A percentile compares a stretch with the other conserved stretches of the same genome.
Conservation (phyloP, 2,329 filamentous ascomycete species). For the Scedosporium minutisporum region DNA sequence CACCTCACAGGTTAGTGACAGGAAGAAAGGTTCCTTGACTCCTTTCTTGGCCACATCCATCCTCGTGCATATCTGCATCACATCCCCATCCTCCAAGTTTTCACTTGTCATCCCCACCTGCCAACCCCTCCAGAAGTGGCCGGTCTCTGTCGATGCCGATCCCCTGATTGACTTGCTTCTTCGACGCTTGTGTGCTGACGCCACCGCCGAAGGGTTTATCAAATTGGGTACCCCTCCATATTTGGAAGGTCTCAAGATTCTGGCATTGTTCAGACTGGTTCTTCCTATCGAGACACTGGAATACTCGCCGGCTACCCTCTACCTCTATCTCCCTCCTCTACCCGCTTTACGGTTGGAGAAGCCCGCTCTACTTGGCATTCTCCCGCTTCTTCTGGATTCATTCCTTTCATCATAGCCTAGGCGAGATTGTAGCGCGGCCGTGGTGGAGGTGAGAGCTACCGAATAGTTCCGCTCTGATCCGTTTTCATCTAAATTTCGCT, state of each 20-base stretch:
- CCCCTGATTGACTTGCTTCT: neutral
- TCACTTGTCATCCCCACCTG: neutral
- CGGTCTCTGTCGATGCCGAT: neutral
- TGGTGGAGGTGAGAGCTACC: neutral
- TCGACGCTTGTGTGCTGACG: neutral
- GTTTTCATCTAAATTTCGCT: neutral
- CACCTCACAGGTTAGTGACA: neutral
- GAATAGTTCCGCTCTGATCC: too few relatives aligned
- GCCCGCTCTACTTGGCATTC: neutral
- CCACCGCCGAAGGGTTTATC: neutral
- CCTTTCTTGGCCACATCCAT: neutral
- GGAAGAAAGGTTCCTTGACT: neutral
- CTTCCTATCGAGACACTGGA: neutral
- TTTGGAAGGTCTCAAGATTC: neutral
- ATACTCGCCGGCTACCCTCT: neutral
- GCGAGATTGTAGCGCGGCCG: neutral
- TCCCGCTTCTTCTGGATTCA: neutral
- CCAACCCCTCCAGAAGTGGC: constrained; percentile 1
- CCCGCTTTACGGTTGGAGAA: neutral
- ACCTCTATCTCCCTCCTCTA: neutral
- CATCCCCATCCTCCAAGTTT: constrained; percentile 5
- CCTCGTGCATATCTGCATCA: neutral
- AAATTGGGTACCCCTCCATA: neutral
- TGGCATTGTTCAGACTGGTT: neutral
- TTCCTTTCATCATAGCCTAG: neutral